Conservation (phyloP, 148 eudicot species). For the Rhododendron kiyosumense region DNA sequence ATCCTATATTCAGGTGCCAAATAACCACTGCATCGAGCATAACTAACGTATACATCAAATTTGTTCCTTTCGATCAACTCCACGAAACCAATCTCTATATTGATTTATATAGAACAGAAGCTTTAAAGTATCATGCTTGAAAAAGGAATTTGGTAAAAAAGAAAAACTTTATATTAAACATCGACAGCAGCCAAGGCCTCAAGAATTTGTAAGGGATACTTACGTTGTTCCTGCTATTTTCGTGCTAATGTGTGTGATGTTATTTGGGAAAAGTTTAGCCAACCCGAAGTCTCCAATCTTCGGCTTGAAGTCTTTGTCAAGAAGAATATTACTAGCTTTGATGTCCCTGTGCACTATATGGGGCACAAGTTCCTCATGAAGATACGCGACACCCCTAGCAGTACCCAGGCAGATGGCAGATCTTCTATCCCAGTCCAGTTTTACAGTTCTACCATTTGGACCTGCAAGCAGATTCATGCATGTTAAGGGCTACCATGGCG, state of each 20-base stretch:
- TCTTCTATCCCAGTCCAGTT: slow-evolving; percentile 62
- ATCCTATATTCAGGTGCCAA: slow-evolving; percentile 90
- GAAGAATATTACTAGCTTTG: slow-evolving; percentile 90
- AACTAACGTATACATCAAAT: not conserved
- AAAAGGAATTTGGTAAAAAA: not conserved
- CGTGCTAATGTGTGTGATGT: slow-evolving; percentile 83
- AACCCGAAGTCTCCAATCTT: slow-evolving; percentile 93
- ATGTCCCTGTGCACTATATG: slow-evolving; percentile 83
- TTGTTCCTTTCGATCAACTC: not conserved
- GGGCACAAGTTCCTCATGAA: slow-evolving; percentile 85
- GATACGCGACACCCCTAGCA: slow-evolving; percentile 67
- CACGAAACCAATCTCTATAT: not conserved
- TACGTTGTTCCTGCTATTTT: slow-evolving; percentile 86
- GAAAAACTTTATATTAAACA: not conserved
- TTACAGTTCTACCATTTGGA: slow-evolving; percentile 31
- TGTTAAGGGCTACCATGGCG: not conserved
- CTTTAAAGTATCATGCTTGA: not conserved
- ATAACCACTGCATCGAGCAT: slow-evolving; percentile 67
- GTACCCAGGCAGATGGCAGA: slow-evolving; percentile 70
- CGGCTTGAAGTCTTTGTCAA: slow-evolving; percentile 55
- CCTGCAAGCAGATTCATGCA: slow-evolving; percentile 33
- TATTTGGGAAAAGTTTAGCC: slow-evolving; percentile 87
- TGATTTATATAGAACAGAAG: not conserved
- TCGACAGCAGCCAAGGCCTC: not conserved
- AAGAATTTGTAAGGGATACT: slow-evolving; percentile 13